Conservation (phyloP, 1,284 basidiomycete species). For the Vanrija sp. region DNA sequence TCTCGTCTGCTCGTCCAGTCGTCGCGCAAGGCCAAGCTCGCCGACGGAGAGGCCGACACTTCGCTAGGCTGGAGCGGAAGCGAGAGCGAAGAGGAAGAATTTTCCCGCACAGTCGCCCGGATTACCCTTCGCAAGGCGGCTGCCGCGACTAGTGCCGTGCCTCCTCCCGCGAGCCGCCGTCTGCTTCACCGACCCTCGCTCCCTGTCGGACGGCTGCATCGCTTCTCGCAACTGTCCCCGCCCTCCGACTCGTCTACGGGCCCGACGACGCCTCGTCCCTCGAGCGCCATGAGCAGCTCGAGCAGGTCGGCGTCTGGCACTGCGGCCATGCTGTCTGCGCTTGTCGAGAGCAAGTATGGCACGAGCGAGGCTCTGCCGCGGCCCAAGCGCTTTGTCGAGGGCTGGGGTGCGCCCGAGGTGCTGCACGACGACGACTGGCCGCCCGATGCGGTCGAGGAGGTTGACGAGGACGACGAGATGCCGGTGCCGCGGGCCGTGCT, state of each 20-base stretch:
- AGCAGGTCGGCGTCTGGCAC: slow-evolving; percentile 4
- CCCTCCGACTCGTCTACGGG: neutral
- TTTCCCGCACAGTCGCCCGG: slow-evolving; percentile 20
- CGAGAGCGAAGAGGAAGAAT: slow-evolving; percentile 42
- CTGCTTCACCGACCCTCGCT: slow-evolving; percentile 14
- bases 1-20: slow-evolving; percentile 12
- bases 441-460: slow-evolving; percentile 4
- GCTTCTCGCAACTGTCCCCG: slow-evolving; percentile 4
- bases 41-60: neutral
- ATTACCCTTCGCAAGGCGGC: slow-evolving; percentile 21
- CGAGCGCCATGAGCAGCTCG: slow-evolving; percentile 7
- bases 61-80: slow-evolving; percentile 32
- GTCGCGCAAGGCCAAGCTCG: neutral
- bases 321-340: slow-evolving; percentile 14
- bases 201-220: slow-evolving; percentile 2
- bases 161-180: neutral
- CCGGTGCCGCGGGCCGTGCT: neutral
- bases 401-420: slow-evolving; percentile 39
- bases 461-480: slow-evolving; percentile 1
- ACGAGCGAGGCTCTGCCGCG: slow-evolving; percentile 12
- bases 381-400: slow-evolving; percentile 23
- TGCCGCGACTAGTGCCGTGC: slow-evolving; percentile 1
- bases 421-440: slow-evolving; percentile 30
- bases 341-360: slow-evolving; percentile 20
- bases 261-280: slow-evolving; percentile 13